Base-by-base conservation (phyloP, 306 rosid species). In the Echinosophora koreensis region DNA sequence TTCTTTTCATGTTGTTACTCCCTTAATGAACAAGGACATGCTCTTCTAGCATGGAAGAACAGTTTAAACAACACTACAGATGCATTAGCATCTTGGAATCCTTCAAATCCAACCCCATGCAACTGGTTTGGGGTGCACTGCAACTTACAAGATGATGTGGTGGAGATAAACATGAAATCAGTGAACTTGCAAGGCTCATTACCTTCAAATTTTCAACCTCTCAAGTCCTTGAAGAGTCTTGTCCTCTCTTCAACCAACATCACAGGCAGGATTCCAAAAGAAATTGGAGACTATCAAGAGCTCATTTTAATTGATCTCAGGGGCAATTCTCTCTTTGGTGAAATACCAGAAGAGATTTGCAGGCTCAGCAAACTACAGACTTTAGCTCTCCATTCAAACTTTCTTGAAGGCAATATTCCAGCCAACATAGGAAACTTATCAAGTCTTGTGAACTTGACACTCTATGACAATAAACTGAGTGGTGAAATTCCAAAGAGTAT, bases 61-160 rank as follows among this genome's bases (percentile, higher is more conserved):
- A 90, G 84, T 74, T 84, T 91, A 63, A 86, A 88, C 87, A 83
- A 14, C 51, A 71, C 86, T 38, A 8, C 80, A 1, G 74, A 83
- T 66, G 84, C 83, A 46, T 73, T 94, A 28, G 77, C 66, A 27
- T 90, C 98, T 27, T 94, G 98, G 98, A 84, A 82, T 16, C 73
- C 92, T 13, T 78, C 71, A 39, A 84, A 81, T 82, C 34, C 65
- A 59, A 86, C 65, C 14, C 92, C 98, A 78, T 94, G 98, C 92
- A 85, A 69, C 52, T 94, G 98, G 98, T 77, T 90, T 58, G 98
- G 98, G 3, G 79, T 94, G 68, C 63, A 55, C 70, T 94, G 98
- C 94, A 79, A 86, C 69, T 71, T 60, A 12, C 74, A 88, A 39
- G 90, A 91, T 37, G 62, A 85, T n/a, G 90, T 94, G 60, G 71